Evolutionary conservation across 306 rosid species (phyloP).

Genomic region (Arachis hypogaea): DNA sequence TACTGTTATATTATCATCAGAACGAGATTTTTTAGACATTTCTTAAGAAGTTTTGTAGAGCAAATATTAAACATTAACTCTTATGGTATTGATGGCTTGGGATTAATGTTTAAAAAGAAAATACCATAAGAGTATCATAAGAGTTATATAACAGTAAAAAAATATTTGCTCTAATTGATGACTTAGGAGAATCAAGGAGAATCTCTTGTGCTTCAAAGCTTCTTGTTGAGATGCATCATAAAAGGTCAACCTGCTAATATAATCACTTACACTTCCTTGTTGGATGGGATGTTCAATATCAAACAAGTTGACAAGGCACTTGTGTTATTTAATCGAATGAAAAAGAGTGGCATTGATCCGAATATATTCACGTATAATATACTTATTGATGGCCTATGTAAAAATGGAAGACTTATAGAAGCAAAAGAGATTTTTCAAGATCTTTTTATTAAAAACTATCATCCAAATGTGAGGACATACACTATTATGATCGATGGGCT

Average conservation of each 20-base stretch:
- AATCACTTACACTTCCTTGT: neutral
- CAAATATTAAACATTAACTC: too few relatives aligned
- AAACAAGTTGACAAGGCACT: slow-evolving; percentile 9
- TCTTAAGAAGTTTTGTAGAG: too few relatives aligned
- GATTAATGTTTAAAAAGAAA: too few relatives aligned
- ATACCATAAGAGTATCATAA: too few relatives aligned
- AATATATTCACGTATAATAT: neutral
- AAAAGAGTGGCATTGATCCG: neutral
- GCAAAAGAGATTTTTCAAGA: slow-evolving; percentile 1
- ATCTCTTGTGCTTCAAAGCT: neutral
- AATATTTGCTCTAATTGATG: slow-evolving; percentile 27
- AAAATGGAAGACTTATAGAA: neutral
- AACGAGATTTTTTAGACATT: too few relatives aligned
- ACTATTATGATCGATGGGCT: slow-evolving; percentile 13
- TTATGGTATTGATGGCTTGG: too few relatives aligned
- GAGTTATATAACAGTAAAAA: too few relatives aligned
- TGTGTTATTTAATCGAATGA: neutral
- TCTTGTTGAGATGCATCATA: neutral
- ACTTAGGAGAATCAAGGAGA: slow-evolving; percentile 11
- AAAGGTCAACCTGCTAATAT: neutral
- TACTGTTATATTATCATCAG: too few relatives aligned
- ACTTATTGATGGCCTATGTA: slow-evolving; percentile 19
- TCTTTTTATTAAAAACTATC: neutral
- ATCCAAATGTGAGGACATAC: neutral
- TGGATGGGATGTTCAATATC: neutral